Base-by-base conservation (phyloP, 176 grass and related monocot genomes). In the Olyra latifolia region DNA sequence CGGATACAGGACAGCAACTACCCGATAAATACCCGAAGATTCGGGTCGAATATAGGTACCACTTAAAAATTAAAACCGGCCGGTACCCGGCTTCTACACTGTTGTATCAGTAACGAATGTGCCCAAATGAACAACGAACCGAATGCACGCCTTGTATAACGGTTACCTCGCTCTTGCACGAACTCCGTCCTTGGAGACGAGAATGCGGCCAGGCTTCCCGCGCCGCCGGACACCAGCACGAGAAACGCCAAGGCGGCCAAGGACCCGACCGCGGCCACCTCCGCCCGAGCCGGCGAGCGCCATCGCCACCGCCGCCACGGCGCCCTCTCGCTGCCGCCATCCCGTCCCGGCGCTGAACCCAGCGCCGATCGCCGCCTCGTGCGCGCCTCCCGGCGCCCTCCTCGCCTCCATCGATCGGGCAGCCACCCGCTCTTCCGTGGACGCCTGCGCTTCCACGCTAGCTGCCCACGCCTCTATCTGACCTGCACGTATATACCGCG, bases 221-320 rank as follows among this genome's bases (percentile, higher is more conserved):
- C 11, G 30, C 10, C 86, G 29, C 52, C 71, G 52, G 49, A 81
- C 9, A 39, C 1, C 23, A 80, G 14, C 2, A 60, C 32, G 6
- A 84, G 43, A 69, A 84, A 25, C 69, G 68, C 19, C 24, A 80
- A 8, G 75, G 43, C 35, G 29, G 1, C 62, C 23, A 88, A 3
- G 69, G 74, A 32, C 30, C 19, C 52, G 6, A 80, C 13, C 0
- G 20, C 69, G 1, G 43, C 19, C 75, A 78, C 42, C 75, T 75
- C 81, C 17, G 20, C 29, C 23, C n/a, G 44, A n/a, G 24, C 65
- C 32, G 4, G 17, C 50, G 19, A 6, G 23, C 30, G 75, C 29
- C 80, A 67, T 7, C 40, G 28, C 40, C 19, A n/a, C 69, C 73
- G 10, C 48, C 67, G 8, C 41, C 2, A 19, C 16, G 42, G n/a